phyloP scores from a whole-genome alignment of 371 early-diverging fungal genomes.

The Mucor circinelloides region DNA sequence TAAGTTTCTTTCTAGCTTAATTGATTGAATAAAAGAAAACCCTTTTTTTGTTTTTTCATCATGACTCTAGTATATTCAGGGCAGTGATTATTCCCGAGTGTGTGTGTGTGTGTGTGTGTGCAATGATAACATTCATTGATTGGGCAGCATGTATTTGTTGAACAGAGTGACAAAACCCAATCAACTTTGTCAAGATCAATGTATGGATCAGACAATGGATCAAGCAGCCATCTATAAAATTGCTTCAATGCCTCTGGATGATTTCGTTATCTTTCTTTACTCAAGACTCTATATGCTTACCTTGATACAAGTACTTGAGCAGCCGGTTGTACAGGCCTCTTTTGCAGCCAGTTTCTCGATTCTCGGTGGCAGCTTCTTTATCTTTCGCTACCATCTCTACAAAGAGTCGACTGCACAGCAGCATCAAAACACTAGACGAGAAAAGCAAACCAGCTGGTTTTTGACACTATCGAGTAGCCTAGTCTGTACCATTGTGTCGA shows the following conservation, averaged over 20 bases:
- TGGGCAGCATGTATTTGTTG: background rate
- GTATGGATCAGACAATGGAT: background rate
- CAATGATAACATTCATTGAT: background rate
- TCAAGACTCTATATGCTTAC: background rate
- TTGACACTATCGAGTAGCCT: conserved; percentile 21
- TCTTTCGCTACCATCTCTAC: background rate
- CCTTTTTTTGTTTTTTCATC: no score
- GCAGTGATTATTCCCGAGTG: no score
- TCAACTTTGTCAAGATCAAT: background rate
- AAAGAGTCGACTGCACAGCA: background rate
- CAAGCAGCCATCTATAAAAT: background rate
- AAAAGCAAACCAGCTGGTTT: conserved; percentile 24
- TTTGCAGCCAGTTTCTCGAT: conserved; percentile 6
- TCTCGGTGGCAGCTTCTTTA: conserved; percentile 6
- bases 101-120: no score
- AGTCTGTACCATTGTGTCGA: conserved; percentile 17
- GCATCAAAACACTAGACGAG: background rate
- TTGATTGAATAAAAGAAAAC: no score
- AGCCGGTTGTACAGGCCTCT: conserved; percentile 1
- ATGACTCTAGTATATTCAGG: no score
- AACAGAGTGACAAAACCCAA: background rate
- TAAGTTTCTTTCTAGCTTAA: no score
- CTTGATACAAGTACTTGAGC: conserved; percentile 7
- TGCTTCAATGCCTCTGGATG: no score
- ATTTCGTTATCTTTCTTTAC: background rate